These are phyloP conservation scores for Daldinia loculata DNA, from an alignment of 495 filamentous ascomycete genomes.

Conservation along the genomic window DNA sequence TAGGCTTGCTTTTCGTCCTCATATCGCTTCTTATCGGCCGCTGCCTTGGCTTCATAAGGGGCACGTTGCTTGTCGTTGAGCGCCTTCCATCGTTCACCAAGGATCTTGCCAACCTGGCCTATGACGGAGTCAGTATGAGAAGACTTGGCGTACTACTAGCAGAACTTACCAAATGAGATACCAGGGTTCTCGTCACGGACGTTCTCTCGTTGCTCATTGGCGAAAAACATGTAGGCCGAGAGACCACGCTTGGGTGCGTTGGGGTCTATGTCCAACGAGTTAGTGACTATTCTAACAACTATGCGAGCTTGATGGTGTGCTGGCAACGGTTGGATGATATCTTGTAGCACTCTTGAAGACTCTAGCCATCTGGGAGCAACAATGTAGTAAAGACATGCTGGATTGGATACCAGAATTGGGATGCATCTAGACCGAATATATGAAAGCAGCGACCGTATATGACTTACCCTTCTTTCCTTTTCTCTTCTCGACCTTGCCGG, in stretches of 20 bases:
- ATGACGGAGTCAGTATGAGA: slow-evolving; percentile 15
- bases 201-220: slow-evolving; percentile 98
- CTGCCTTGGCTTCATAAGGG: slow-evolving; percentile 96
- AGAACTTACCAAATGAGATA: slow-evolving; percentile 85
- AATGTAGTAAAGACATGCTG: too few species aligned
- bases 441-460: not conserved
- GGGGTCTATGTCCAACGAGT: slow-evolving; percentile 70
- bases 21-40: slow-evolving; percentile 96
- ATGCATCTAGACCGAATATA: slow-evolving; percentile 2
- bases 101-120: slow-evolving; percentile 97
- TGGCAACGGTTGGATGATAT: too few species aligned
- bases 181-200: slow-evolving; percentile 98
- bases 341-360: too few species aligned
- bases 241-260: slow-evolving; percentile 99
- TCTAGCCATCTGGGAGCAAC: too few species aligned
- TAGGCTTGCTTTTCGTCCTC: slow-evolving; percentile 96
- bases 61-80: slow-evolving; percentile 85
- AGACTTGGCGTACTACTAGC: not conserved
- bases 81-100: slow-evolving; percentile 98
- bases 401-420: not conserved
- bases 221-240: slow-evolving; percentile 99
- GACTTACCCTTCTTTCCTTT: slow-evolving; percentile 61
- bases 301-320: not conserved
- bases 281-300: not conserved
- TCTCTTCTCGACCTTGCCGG: slow-evolving; percentile 55